Conservation (phyloP, 352 stramenopile genomes). For the Globisporangium canariense region DNA sequence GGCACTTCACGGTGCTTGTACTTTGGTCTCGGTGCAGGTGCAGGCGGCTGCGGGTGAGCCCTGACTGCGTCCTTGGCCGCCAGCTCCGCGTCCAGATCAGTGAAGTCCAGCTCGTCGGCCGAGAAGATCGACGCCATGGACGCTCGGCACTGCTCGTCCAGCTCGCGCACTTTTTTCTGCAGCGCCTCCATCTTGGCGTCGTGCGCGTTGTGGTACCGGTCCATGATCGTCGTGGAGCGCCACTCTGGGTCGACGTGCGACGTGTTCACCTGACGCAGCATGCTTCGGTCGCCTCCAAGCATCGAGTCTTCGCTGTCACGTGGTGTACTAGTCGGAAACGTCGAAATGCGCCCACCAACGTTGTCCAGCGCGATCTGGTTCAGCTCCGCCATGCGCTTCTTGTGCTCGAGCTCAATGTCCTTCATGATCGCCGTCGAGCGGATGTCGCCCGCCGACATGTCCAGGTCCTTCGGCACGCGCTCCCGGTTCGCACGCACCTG, state of each 20-base stretch:
- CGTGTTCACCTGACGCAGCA: slow-evolving; percentile 13
- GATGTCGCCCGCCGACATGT: slow-evolving; percentile 14
- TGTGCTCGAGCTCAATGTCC: slow-evolving; percentile 42
- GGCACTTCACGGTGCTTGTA: slow-evolving; percentile 16
- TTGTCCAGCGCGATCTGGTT: slow-evolving; percentile 47
- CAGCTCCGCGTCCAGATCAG: slow-evolving; percentile 23
- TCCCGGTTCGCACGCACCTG: slow-evolving; percentile 38
- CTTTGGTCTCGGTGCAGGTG: slow-evolving; percentile 5
- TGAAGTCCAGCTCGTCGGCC: slow-evolving; percentile 43
- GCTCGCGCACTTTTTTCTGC: slow-evolving; percentile 32
- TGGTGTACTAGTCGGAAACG: not conserved
- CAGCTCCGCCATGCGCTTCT: slow-evolving; percentile 53
- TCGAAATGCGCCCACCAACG: slow-evolving; percentile 43
- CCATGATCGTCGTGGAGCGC: slow-evolving; percentile 44
- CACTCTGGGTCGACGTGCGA: slow-evolving; percentile 26
- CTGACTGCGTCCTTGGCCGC: not conserved
- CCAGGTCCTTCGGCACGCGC: slow-evolving; percentile 8
- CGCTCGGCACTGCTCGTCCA: slow-evolving; percentile 55
- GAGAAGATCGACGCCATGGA: slow-evolving; percentile 55
- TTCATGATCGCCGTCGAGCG: slow-evolving; percentile 35
- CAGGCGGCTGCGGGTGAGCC: not conserved
- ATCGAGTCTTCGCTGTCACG: slow-evolving; percentile 9
- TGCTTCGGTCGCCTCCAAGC: not conserved
- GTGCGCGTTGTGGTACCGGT: slow-evolving; percentile 40
- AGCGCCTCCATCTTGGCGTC: slow-evolving; percentile 43